Percentiles rank a stretch among this genome's conserved stretches.
These are phyloP conservation scores for Chrysanthemum lavandulifolium DNA, from an alignment of 129 eudicot genomes.

Conservation along the genomic window DNA sequence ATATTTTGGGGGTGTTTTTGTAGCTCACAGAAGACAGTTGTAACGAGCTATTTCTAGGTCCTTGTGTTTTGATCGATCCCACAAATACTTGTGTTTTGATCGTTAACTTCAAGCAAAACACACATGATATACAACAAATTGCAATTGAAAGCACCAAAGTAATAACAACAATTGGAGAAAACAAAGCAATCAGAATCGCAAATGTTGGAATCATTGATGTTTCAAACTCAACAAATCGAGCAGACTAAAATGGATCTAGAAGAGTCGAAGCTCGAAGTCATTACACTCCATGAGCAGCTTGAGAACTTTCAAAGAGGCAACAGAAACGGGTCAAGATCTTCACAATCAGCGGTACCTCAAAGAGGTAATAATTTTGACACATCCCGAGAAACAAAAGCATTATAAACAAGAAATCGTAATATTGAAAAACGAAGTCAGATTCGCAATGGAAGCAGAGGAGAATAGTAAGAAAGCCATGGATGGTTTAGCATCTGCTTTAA, in stretches of 20 bases:
- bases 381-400: conserved; percentile 18
- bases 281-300: conserved; percentile 39
- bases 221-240: conserved; percentile 50
- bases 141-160: too few relatives aligned
- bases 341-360: not conserved
- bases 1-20: too few relatives aligned
- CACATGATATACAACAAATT: too few relatives aligned
- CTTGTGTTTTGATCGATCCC: too few relatives aligned
- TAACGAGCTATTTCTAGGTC: too few relatives aligned
- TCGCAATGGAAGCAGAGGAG: conserved; percentile 66
- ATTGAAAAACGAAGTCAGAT: conserved; percentile 50
- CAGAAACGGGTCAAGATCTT: not conserved
- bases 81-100: too few relatives aligned
- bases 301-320: conserved; percentile 24
- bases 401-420: conserved; percentile 40
- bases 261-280: conserved; percentile 52
- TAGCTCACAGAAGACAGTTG: too few relatives aligned
- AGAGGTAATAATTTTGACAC: conserved; percentile 10
- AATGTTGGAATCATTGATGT: conserved; percentile 45
- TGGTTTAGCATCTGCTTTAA: conserved; percentile 69
- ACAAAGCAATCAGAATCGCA: conserved; percentile 38
- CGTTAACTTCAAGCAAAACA: too few relatives aligned
- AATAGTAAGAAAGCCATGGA: conserved; percentile 80
- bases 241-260: conserved; percentile 47
- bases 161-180: conserved; percentile 30